Evolutionary conservation across 2,329 filamentous ascomycete genomes (phyloP), one percentile per base, ranked within the genome.

Genomic region (Diaporthe destruens): DNA sequence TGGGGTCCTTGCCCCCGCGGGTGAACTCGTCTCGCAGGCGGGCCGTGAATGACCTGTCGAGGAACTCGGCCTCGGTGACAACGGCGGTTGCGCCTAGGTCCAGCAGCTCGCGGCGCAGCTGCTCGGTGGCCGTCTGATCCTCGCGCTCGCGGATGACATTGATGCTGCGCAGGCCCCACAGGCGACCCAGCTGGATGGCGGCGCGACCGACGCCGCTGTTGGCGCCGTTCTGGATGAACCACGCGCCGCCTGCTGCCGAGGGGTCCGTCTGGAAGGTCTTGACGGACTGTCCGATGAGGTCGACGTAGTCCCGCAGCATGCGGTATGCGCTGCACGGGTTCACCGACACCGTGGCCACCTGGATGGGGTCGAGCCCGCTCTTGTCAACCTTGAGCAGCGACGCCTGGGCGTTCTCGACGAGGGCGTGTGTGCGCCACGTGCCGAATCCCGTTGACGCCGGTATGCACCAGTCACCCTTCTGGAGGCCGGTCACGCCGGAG

Each of bases 221-320:
- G 51, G 96, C 96, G 9, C 96, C 96, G 81, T 99, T 99, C 83
- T 99, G 96, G 59, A 99, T 91, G 80, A 98, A 94, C 95, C 96
- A 99, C 71, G 97, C 92, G 70, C 95, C 93, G n/a, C 90, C 89
- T 71, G 94, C 98, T 72, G 95, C 91, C 71, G 94, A 85, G 72
- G 85, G 86, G 65, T 84, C 85, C 29, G 82, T 78, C 59, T 83
- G 81, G 65, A 86, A 85, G 14, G 83, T 80, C 11, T 79, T 78
- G 79, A 88, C 85, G 71, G 84, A 84, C 63, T 88, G 76, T 2
- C 82, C 84, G 14, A 85, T 81, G 69, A 84, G 82, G 73, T 85
- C 84, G 69, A 83, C 90, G 79, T 96, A 98, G 80, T 96, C 93
- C 71, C 91, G 90, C 72, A 99, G 88, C 91, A 99, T 97, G 70